Evolutionary conservation across 1,139 yeast species (phyloP), one percentile per base, ranked within the genome.

Genomic region (Wickerhamomyces sp.): DNA sequence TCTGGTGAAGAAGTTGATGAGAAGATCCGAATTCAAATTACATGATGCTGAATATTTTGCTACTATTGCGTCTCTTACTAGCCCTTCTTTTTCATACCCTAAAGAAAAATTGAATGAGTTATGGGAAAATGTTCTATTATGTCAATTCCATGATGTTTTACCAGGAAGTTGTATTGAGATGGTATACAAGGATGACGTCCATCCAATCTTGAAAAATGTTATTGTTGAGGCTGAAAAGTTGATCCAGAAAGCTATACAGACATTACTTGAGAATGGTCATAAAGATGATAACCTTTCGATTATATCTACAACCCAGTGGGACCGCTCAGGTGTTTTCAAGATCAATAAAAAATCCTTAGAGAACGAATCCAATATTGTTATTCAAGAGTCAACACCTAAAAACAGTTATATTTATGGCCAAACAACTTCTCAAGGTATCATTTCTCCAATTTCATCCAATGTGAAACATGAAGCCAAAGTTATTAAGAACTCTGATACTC

Each of bases 81-180:
- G 51, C 35, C 60, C 68, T 17, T 59, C 64, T 8, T 90, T 82
- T 62, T 65, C 64, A 44, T 92, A 90, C 57, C 97, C 97, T 2
- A 68, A 72, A 20, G 64, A 72, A 38, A 74, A 80, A 44, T 72
- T 92, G 39, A 80, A 80, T 48, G 72, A 65, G 1, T 63, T 89
- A 42, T 92, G 97, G 97, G 94, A 88, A 61, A 81, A 86, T 59
- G 77, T 90, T 28, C 78, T 90, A 48, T 68, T 92, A 46, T 89
- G 96, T 60, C 97, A 92, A 60, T 92, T 92, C 67, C 98, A 92
- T 60, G 97, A 92, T 65, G 97, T 92, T 14, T 71, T 92, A 42
- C 97, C 98, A 7, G 98, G 98, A 3, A 83, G 96, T 20, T 87
- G 96, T 63, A 92, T 92, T 55, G 96, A 89, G 45, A 81, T 87